These are phyloP conservation scores for Pochonia chlamydosporia DNA, from an alignment of 2,329 filamentous ascomycete species.

Conservation along the genomic window DNA sequence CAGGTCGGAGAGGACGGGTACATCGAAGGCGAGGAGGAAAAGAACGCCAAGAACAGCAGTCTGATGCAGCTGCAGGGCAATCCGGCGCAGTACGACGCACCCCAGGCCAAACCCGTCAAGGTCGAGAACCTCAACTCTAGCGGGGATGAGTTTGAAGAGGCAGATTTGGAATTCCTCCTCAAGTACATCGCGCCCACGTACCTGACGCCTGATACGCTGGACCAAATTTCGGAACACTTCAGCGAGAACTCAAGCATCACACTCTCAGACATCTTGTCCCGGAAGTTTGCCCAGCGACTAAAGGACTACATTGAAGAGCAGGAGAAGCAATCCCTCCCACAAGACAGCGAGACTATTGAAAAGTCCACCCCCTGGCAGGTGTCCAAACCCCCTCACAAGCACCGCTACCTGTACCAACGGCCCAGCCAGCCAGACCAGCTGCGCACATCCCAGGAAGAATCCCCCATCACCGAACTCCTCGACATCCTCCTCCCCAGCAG, in stretches of 20 bases:
- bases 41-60: slow-evolving; percentile 81
- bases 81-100: slow-evolving; percentile 81
- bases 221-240: slow-evolving; percentile 75
- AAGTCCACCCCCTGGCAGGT: slow-evolving; percentile 62
- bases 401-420: slow-evolving; percentile 82
- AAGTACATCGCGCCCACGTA: slow-evolving; percentile 88
- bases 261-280: slow-evolving; percentile 70
- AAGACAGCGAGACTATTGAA: slow-evolving; percentile 50
- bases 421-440: slow-evolving; percentile 33
- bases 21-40: slow-evolving; percentile 81
- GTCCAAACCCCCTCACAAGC: slow-evolving; percentile 87
- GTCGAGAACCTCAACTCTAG: slow-evolving; percentile 35
- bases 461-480: slow-evolving; percentile 70
- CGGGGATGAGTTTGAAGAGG: slow-evolving; percentile 60
- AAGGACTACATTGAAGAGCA: slow-evolving; percentile 63
- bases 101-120: slow-evolving; percentile 54
- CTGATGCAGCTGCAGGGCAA: slow-evolving; percentile 90
- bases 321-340: slow-evolving; percentile 45
- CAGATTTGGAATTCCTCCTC: slow-evolving; percentile 83
- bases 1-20: slow-evolving; percentile 92
- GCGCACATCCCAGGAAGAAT: slow-evolving; percentile 34
- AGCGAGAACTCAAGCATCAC: slow-evolving; percentile 78
- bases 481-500: slow-evolving; percentile 77
- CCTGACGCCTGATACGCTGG: slow-evolving; percentile 83
- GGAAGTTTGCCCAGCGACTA: slow-evolving; percentile 70